Evolutionary conservation across 1,284 basidiomycete genomes (phyloP).

Genomic region (Volvariella volvacea): DNA sequence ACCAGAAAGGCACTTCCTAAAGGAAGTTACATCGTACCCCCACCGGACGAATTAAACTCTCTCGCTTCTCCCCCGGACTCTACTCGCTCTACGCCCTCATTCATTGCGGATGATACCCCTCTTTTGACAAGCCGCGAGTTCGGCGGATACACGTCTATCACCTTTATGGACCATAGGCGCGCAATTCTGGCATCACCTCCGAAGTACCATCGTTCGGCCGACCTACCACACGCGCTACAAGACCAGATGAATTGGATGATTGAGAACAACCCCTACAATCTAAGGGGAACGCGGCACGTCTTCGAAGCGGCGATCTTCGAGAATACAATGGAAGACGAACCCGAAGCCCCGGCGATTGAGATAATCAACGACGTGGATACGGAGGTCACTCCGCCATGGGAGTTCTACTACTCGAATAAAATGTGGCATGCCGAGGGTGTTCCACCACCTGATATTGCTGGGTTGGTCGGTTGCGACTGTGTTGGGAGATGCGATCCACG

Average conservation of each 20-base stretch:
- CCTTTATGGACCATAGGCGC: conserved; percentile 25
- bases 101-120: no score
- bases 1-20: no score
- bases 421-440: conserved; percentile 69
- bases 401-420: conserved; percentile 73
- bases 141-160: conserved; percentile 24
- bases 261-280: conserved; percentile 20
- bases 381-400: conserved; percentile 64
- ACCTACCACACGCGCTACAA: conserved; percentile 43
- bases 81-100: no score
- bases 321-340: conserved; percentile 55
- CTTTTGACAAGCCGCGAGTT: conserved; percentile 6
- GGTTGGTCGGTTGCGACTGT: conserved; percentile 66
- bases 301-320: conserved; percentile 53
- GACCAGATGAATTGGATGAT: conserved; percentile 45
- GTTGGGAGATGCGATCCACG: conserved; percentile 66
- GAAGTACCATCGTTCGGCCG: conserved; percentile 26
- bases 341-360: conserved; percentile 54
- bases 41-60: no score
- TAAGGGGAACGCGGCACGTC: conserved; percentile 32
- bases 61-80: no score
- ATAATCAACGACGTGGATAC: conserved; percentile 61
- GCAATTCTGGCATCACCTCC: conserved; percentile 21
- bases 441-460: conserved; percentile 53
- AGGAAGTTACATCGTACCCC: no score